Conservation (phyloP, 1,284 basidiomycete species). For the Ustilago hordei region DNA sequence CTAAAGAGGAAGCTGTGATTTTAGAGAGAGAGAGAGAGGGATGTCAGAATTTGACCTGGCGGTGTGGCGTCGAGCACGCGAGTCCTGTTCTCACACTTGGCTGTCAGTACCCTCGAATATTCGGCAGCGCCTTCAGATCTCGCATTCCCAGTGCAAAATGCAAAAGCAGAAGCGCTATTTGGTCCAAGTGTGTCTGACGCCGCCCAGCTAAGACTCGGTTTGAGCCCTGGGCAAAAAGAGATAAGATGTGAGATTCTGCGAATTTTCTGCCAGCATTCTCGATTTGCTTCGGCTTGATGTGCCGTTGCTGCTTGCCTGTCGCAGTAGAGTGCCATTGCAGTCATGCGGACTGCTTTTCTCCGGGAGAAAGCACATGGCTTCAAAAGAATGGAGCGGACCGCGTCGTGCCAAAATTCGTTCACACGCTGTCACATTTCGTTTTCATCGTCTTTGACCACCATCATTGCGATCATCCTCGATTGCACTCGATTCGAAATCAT, state of each 20-base stretch:
- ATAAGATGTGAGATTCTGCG: background rate
- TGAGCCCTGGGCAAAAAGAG: background rate
- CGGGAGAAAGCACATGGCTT: too few species aligned
- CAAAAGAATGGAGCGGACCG: too few species aligned
- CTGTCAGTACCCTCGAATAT: conserved; percentile 1
- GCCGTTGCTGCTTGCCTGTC: background rate
- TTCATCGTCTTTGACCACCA: background rate
- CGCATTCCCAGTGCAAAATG: background rate
- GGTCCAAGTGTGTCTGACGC: background rate
- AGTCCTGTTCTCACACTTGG: background rate
- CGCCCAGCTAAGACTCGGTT: conserved; percentile 1
- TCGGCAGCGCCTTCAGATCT: background rate
- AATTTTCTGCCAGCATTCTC: background rate
- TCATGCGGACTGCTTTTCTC: too few species aligned
- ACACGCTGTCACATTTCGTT: background rate
- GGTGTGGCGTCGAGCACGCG: background rate
- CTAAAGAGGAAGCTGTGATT: conserved; percentile 1
- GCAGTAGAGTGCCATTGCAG: background rate
- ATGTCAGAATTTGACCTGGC: conserved; percentile 2
- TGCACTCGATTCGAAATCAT: background rate
- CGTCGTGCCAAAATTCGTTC: too few species aligned
- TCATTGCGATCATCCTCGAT: background rate
- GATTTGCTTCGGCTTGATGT: background rate
- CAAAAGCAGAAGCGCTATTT: background rate
- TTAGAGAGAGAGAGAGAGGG: background rate